These are phyloP conservation scores for Diaporthe ilicicola DNA, from an alignment of 2,329 filamentous ascomycete genomes.

Conservation along the genomic window DNA sequence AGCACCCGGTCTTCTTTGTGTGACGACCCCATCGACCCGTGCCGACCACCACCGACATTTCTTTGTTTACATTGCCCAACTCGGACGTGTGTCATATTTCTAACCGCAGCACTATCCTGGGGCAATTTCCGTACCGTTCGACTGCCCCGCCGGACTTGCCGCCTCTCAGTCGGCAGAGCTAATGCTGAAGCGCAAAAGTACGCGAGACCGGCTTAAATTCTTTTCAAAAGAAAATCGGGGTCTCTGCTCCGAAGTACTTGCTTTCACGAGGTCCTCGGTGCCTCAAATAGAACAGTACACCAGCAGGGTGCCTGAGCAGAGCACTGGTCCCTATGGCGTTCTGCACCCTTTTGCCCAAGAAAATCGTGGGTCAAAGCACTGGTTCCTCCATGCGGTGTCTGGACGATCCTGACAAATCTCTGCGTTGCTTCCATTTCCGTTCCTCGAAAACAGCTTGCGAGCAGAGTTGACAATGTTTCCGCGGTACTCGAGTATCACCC, in stretches of 20 bases:
- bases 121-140: neutral
- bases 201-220: neutral
- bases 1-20: neutral
- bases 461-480: neutral
- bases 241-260: neutral
- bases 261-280: neutral
- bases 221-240: neutral
- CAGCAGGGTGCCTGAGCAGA: neutral
- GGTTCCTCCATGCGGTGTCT: neutral
- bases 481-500: neutral
- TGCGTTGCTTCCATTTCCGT: neutral
- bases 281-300: conserved; percentile 2
- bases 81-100: neutral
- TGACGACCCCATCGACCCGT: neutral
- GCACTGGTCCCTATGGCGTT: neutral
- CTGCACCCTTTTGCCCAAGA: neutral
- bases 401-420: neutral
- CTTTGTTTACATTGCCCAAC: conserved; percentile 8
- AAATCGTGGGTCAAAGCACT: neutral
- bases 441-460: neutral
- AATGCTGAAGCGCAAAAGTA: neutral
- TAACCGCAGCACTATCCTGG: neutral
- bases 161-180: neutral
- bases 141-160: neutral
- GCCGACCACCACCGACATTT: neutral